Evolutionary conservation across 805 yeast species (phyloP), one percentile per base, ranked within the genome.

Genomic region (Kazachstania bromeliacearum): DNA sequence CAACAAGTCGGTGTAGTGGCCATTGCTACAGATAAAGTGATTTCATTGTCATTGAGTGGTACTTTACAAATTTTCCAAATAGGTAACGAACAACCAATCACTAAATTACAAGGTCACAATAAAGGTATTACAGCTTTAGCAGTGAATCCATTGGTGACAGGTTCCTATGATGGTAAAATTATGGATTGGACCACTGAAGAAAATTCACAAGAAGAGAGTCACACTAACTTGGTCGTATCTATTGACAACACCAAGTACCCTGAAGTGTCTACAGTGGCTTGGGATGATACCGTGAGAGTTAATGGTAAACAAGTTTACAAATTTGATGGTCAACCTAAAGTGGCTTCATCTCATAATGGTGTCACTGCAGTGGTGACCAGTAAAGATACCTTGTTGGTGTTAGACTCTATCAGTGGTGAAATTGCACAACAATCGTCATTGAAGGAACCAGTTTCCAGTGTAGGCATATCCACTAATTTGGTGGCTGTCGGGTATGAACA

Each of bases 101-200:
- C 48, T 37, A 59, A 69, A 1, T 60, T 85, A 12, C 58, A 63
- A 38, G 96, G 96, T 16, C 96, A 89, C 52, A 95, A 88, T 57
- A 76, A 77, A 47, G 70, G 87, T 10, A 72, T 89, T 38, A 85
- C 95, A 1, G 70, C 87, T 0, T 53, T 79, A 24, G 47, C 60
- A 1, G 47, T 56, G 5, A 52, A 55, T 24, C 28, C 58, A 52
- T 5, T 46, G 38, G 59, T 64, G 40, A 70, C 88, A 2, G 96
- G 95, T 13, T 78, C 89, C 22, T 77, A 80, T 38, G 96, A 89
- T 56, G 97, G 97, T 21, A 64, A 72, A 26, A 59, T 88, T 7
- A 58, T 72, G 30, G 55, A 66, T 39, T 85, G 96, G 94, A 61
- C 57, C 12, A 40, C 48, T 2, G 38, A 51, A 1, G 56, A 63